Base-by-base conservation (phyloP, 1,139 yeast genomes). In the Yamadazyma oceani region DNA sequence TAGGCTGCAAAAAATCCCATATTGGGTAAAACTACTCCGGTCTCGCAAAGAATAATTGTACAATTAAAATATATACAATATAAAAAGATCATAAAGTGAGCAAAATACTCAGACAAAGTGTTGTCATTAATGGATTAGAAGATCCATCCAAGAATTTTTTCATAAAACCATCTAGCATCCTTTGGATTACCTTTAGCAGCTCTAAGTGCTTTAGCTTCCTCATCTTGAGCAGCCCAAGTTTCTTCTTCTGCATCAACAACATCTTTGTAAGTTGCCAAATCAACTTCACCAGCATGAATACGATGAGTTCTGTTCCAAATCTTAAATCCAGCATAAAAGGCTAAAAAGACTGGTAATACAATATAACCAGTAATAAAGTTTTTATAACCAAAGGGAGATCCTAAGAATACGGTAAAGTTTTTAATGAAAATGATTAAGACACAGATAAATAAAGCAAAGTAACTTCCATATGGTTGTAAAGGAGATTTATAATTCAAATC, bases 361-460 rank as follows among this genome's bases (percentile, higher is more conserved):
- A 85, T 82, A 65, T 85, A 85, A 34, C 90, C 89, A 28, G 92
- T 83, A 53, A 85, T 81, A 54, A 85, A 84, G 24, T 68, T 63
- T 73, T 79, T 51, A 38, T 55, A 56, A 32, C 50, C 64, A 75
- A 80, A 54, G 71, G 76, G 59, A 81, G 81, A 32, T 42, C 44
- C 75, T 51, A 84, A 64, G 63, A 84, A 83, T 4, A 79, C 89
- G 1, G 88, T 81, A 58, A 83, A 84, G 58, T 84, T 84, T 64
- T 85, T 85, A 56, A 82, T 75, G 37, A 85, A 53, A n/a, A 82
- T 72, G 46, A 85, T 69, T 38, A 84, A 35, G 36, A 64, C 44
- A 48, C 84, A 71, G 28, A 82, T 66, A 17, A 75, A 51, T 42
- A 85, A 64, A 2, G 88, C 78, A 48, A 80, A 44, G 53, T 70